phyloP scores from a whole-genome alignment of 2,329 filamentous ascomycete genomes.

The Pyricularia grisea region DNA sequence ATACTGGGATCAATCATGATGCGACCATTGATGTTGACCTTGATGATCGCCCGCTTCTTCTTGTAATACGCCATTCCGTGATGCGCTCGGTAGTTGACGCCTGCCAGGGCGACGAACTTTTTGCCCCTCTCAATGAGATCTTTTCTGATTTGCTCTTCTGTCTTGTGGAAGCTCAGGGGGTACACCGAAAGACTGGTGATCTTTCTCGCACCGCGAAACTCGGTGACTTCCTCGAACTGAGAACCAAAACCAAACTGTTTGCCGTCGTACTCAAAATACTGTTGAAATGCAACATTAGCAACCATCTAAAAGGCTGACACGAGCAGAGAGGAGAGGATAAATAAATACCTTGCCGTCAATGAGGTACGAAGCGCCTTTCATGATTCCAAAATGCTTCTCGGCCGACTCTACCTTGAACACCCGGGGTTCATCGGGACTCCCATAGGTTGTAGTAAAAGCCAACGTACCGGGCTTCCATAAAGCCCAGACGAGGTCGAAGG shows the following conservation, averaged over 20 bases:
- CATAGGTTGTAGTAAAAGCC: constrained; percentile 69
- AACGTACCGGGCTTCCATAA: constrained; percentile 82
- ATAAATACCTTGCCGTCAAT: constrained; percentile 54
- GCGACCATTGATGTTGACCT: constrained; percentile 77
- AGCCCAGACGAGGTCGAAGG: constrained; percentile 82
- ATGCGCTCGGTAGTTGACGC: constrained; percentile 74
- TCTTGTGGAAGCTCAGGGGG: constrained; percentile 71
- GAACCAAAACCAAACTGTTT: constrained; percentile 73
- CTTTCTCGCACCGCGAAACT: constrained; percentile 73
- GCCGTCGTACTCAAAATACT: constrained; percentile 81
- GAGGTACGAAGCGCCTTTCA: constrained; percentile 66
- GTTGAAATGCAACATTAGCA: constrained; percentile 6
- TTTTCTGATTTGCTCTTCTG: constrained; percentile 53
- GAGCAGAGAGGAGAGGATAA: background rate
- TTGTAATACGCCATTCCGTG: constrained; percentile 81
- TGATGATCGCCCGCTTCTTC: constrained; percentile 64
- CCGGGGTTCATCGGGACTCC: constrained; percentile 64
- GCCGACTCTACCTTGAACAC: constrained; percentile 76
- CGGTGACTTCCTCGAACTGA: constrained; percentile 57
- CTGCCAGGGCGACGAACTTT: constrained; percentile 72
- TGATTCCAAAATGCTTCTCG: constrained; percentile 58
- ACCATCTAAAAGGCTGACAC: background rate
- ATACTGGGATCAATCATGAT: constrained; percentile 82
- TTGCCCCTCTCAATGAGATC: constrained; percentile 72
- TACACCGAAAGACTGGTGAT: constrained; percentile 72